Evolutionary conservation across 352 stramenopile species (phyloP).

Genomic region (Hyaloperonospora brassicae): DNA sequence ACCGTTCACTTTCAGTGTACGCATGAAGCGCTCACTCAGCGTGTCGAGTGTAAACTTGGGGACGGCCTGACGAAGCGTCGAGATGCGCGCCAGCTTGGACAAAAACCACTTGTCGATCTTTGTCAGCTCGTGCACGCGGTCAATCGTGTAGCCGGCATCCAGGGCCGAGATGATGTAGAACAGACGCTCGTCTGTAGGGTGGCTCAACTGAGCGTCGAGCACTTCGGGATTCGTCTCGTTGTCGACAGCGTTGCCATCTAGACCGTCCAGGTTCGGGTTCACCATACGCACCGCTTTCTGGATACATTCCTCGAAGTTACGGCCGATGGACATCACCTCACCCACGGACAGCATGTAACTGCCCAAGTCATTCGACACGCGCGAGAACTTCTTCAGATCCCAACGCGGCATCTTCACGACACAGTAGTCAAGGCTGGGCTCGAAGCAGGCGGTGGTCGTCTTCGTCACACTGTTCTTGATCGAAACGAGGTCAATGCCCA

Average conservation of each 20-base stretch:
- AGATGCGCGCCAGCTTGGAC: constrained; percentile 85
- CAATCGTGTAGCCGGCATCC: constrained; percentile 88
- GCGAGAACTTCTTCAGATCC: constrained; percentile 95
- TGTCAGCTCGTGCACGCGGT: constrained; percentile 95
- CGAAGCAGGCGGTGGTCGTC: constrained; percentile 96
- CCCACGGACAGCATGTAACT: constrained; percentile 96
- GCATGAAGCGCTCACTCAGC: constrained; percentile 34
- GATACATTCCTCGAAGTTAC: constrained; percentile 94
- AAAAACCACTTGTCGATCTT: constrained; percentile 99
- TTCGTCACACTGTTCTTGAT: constrained; percentile 95
- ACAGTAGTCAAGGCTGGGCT: constrained; percentile 96
- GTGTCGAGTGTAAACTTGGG: constrained; percentile 81
- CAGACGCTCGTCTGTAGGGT: constrained; percentile 71
- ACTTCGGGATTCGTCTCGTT: constrained; percentile 49
- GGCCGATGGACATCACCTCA: constrained; percentile 95
- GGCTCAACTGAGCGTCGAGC: constrained; percentile 53
- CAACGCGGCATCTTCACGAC: constrained; percentile 96
- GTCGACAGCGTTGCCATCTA: constrained; percentile 93
- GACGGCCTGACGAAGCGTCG: constrained; percentile 86
- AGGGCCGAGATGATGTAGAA: constrained; percentile 84
- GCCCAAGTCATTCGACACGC: constrained; percentile 91
- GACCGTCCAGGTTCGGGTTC: constrained; percentile 81
- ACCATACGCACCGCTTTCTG: constrained; percentile 98
- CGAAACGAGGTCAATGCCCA: constrained; percentile 92
- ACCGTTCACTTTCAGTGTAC: constrained; percentile 79